Evolutionary conservation across 2,329 filamentous ascomycete species (phyloP).

Genomic region (Fusarium caatingaense): DNA sequence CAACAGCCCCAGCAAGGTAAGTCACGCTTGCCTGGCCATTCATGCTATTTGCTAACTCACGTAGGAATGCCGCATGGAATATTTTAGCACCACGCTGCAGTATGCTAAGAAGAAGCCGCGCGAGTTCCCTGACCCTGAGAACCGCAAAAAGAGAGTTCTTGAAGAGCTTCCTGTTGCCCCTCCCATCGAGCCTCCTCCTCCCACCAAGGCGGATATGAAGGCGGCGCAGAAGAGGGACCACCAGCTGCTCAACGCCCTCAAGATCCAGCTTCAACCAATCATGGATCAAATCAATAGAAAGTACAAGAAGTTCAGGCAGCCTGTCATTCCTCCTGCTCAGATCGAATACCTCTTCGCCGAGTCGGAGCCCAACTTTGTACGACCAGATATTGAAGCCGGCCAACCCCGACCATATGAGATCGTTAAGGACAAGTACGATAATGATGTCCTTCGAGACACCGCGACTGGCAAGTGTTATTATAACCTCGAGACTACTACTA

Average conservation of each 20-base stretch:
- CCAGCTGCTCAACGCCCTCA: conserved; percentile 85
- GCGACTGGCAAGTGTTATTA: conserved; percentile 89
- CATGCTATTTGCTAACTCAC: conserved; percentile 10
- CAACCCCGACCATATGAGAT: conserved; percentile 82
- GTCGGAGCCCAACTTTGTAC: conserved; percentile 77
- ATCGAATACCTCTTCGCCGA: conserved; percentile 89
- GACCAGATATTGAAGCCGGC: conserved; percentile 63
- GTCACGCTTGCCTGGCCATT: conserved; percentile 37
- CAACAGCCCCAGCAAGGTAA: conserved; percentile 71
- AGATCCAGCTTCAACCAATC: conserved; percentile 89
- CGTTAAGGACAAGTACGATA: conserved; percentile 81
- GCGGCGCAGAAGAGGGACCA: conserved; percentile 84
- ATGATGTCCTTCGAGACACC: conserved; percentile 79
- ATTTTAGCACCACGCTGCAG: conserved; percentile 78
- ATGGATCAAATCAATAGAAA: conserved; percentile 96
- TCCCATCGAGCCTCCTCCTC: conserved; percentile 72
- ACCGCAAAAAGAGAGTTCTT: conserved; percentile 86
- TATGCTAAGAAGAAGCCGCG: conserved; percentile 83
- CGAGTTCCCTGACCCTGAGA: conserved; percentile 87
- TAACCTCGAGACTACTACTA: conserved; percentile 91
- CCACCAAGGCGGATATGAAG: conserved; percentile 83
- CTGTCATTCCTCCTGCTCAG: conserved; percentile 77
- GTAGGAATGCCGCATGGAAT: conserved; percentile 75
- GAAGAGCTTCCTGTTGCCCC: conserved; percentile 82
- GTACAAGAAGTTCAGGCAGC: conserved; percentile 88